Base-by-base conservation (phyloP, 2,329 filamentous ascomycete genomes). In the Fusarium begoniae region DNA sequence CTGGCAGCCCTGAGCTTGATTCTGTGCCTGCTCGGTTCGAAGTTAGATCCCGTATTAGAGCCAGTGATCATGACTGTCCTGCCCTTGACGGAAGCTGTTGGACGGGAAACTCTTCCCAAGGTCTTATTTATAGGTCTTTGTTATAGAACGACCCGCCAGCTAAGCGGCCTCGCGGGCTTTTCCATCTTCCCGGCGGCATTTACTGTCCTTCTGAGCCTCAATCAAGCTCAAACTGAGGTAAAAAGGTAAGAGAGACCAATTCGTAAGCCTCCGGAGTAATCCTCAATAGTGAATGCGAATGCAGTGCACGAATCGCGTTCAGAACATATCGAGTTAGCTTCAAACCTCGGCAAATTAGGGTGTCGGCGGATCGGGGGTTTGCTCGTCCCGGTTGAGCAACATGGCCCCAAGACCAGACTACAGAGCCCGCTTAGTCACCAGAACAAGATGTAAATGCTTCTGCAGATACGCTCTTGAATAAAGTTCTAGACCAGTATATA, bases 71-170 rank as follows among this genome's bases (percentile, higher is more conserved):
- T 28, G 8, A 20, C 12, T 26, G 24, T 2, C 2, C 14, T 9
- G 32, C 1, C 13, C 32, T 3, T 35, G 17, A 18, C 2, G 1
- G 43, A 44, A 13, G 17, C 6, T 18, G 17, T 20, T 18, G 3
- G 5, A 14, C 8, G 12, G 24, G 5, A 3, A 4, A 26, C 5
- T 0, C 0, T 26, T 20, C 17, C 24, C 3, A 20, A 2, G 3
- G 9, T 26, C 17, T 20, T 2, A 17, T 26, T 9, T 45, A 26
- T 14, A 4, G 24, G 1, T 37, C 35, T 37, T 10, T 37, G 17
- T 37, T 37, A 37, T 20, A 4, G 12, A 14, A 20, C 5, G 1
- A 26, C 11, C 13, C 11, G 11, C 12, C 2, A 22, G 0, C 3
- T 22, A 22, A 17, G 45, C 26, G 20, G 45, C 45, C 14, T 11